Base-by-base conservation (phyloP, 768 basidiomycete genomes). In the Phlegmacium glaucopus region DNA sequence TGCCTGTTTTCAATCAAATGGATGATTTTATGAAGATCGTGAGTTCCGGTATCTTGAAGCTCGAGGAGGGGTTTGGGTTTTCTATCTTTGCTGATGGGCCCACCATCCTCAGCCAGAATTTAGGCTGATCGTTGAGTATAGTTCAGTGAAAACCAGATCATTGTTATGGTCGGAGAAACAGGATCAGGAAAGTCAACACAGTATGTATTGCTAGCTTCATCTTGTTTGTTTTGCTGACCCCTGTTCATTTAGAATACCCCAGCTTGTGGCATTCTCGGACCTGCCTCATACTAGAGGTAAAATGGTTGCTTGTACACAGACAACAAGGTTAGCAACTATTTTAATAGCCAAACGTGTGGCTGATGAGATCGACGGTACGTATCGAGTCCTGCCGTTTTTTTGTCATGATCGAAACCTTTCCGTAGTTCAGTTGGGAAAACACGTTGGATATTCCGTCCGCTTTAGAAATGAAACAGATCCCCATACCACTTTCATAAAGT, bases 101-200 rank as follows among this genome's bases (percentile, higher is more conserved):
- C n/a, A n/a, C n/a, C n/a, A n/a, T n/a, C n/a, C 58, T 58, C 56
- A 60, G 62, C 22, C 22, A 2, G 22, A 22, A 22, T 22, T 5
- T 22, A 22, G 2, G 32, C 32, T 34, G 32, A 34, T 34, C n/a
- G 22, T 11, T 34, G 32, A 2, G 32, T 34, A 34, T 34, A 34
- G 32, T 34, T 95, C 44, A 66, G 68, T 26, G 76, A 82, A 52
- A 85, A 90, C 72, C 87, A 93, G 62, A 85, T 92, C 6, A 89
- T 85, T 1, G 82, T 98, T 37, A 78, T 99, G 8, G 77, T 99
- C 2, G 96, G 94, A 32, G 96, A 99, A 68, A 98, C 96, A 0
- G 96, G 96, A 10, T 96, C 94, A n/a, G 96, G 96, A 53, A 99
- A 99, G 72, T 95, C 95, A 0, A 99, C 96, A 41, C 95, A 57